Evolutionary conservation across 108 stramenopile species (phyloP), one percentile per base, ranked within the genome.

Genomic region (Aurantiochytrium sp.): DNA sequence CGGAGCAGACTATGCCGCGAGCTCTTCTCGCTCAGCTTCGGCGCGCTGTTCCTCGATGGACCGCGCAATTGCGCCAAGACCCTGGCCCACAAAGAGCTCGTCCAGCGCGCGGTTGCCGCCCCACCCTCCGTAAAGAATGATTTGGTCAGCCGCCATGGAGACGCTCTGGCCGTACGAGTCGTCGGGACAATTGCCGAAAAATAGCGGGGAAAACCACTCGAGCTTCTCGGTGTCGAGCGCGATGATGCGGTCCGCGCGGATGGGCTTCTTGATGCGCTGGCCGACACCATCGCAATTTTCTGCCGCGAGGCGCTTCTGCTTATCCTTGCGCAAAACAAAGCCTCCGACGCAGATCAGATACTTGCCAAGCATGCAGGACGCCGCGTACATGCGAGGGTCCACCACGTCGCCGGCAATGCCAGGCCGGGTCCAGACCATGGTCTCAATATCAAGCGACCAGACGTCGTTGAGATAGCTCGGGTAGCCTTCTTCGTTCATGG

Each of bases 391-490:
- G 39, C 73, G 39, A 21, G 73, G 73, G 17, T 81, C 73, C 39
- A 81, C 73, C 1, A 48, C 42, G 45, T 48, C 42, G 0, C 73
- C 86, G 0, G 86, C 27, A 55, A n/a, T 52, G 86, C 32, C 37
- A 30, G 87, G 55, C 54, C 89, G 81, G n/a, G 89, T 87, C 93
- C 93, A 93, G 8, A 86, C 34, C 93, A 93, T 93, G 10, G 89
- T 88, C 55, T 91, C 92, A 4, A 91, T 93, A 48, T 93, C 92
- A 10, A 93, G 41, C 55, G 91, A 87, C 53, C 90, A 87, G n/a
- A 92, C 15, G 69, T 93, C 92, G 52, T 55, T 59, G 32, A 89
- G 88, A 52, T 93, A 93, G 15, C 31, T 30, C 12, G 93, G 93
- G 4, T 90, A 37, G 12, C 88, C 89, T 31, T 88, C 55, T 3